Conservation (phyloP, 768 basidiomycete genomes). For the Rhodotorula graminis region DNA sequence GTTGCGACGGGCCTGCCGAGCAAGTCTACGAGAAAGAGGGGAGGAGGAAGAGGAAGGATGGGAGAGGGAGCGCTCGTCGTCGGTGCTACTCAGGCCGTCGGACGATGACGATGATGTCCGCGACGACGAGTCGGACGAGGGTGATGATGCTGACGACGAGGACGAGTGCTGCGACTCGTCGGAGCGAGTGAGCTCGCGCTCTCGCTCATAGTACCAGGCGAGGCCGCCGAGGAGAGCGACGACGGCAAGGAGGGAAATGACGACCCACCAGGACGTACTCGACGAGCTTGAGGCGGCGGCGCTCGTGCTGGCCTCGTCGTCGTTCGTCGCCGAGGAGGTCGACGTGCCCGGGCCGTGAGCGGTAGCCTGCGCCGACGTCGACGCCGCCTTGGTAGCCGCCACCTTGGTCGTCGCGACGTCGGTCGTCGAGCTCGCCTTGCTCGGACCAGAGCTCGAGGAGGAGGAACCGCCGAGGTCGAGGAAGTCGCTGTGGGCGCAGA, state of each 20-base stretch:
- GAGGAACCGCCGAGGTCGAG: not conserved
- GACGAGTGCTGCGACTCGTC: not conserved
- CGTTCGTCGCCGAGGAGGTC: no score
- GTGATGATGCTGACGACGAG: not conserved
- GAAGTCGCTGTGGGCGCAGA: not conserved
- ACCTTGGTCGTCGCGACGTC: not conserved
- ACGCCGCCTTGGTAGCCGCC: no score
- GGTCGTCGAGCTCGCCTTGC: not conserved
- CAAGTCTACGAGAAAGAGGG: not conserved
- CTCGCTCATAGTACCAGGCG: not conserved
- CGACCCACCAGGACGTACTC: conserved; percentile 1
- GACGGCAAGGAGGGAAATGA: not conserved
- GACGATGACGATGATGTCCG: no score
- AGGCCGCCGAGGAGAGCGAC: not conserved
- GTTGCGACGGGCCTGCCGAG: not conserved
- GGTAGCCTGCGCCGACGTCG: no score
- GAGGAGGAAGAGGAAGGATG: not conserved
- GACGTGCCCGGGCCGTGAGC: no score
- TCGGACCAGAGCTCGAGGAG: not conserved
- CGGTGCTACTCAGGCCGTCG: not conserved
- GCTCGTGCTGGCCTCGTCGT: not conserved
- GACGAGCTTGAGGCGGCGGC: not conserved
- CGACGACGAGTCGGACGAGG: not conserved
- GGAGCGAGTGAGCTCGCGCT: not conserved
- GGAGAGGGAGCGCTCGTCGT: not conserved